These are phyloP conservation scores for Paramyrothecium roridum DNA, from an alignment of 2,329 filamentous ascomycete species.

Conservation along the genomic window DNA sequence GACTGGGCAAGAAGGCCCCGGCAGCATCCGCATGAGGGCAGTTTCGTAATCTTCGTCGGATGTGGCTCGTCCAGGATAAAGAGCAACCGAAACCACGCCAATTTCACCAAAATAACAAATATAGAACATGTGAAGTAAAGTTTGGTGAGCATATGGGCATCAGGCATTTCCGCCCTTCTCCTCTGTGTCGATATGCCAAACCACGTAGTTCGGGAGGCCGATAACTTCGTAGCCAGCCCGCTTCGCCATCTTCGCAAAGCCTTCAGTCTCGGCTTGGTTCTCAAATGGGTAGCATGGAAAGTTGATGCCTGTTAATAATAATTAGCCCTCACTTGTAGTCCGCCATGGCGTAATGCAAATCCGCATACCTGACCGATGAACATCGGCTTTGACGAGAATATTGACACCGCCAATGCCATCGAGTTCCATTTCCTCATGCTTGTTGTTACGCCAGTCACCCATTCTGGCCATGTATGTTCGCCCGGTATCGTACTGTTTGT, in stretches of 20 bases:
- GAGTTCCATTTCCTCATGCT: constrained; percentile 86
- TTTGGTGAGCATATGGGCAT: not conserved
- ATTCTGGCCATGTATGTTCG: constrained; percentile 86
- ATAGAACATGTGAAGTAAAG: not conserved
- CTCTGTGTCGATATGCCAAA: constrained; percentile 97
- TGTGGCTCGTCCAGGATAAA: not conserved
- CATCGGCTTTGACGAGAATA: constrained; percentile 95
- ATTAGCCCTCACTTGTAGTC: not conserved
- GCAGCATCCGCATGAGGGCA: no score
- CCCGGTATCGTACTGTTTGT: constrained; percentile 89
- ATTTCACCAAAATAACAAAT: not conserved
- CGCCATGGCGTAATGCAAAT: not conserved
- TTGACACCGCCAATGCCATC: constrained; percentile 97
- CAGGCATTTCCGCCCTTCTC: constrained; percentile 83
- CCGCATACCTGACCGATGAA: constrained; percentile 81
- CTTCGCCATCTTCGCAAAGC: constrained; percentile 98
- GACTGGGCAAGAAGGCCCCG: no score
- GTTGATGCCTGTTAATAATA: constrained; percentile 70
- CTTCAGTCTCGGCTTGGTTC: constrained; percentile 98
- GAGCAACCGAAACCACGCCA: not conserved
- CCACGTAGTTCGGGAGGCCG: constrained; percentile 93
- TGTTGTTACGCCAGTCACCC: constrained; percentile 90
- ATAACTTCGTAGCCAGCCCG: constrained; percentile 89
- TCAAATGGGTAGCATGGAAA: constrained; percentile 97
- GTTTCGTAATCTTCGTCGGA: not conserved